Percentiles rank a stretch among this genome's conserved stretches.
phyloP scores from a whole-genome alignment of 2,329 filamentous ascomycete species.

The Thielaviopsis punctulata region DNA sequence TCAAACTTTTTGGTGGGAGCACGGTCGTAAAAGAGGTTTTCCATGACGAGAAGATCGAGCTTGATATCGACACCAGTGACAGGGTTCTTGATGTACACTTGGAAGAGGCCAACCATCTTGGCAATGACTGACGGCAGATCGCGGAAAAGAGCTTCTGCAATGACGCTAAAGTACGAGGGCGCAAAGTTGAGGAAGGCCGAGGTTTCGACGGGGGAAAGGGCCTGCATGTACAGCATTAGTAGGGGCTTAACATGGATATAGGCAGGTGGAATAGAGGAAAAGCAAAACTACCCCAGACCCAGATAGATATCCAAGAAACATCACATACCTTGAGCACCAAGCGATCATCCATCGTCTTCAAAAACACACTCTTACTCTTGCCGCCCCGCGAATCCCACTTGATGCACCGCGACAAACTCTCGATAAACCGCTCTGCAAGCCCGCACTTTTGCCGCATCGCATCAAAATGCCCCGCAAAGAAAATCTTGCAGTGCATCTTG shows the following conservation, averaged over 20 bases:
- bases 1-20: constrained; percentile 82
- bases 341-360: constrained; percentile 90
- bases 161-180: constrained; percentile 92
- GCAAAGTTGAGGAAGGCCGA: constrained; percentile 90
- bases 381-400: constrained; percentile 98
- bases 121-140: constrained; percentile 91
- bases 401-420: constrained; percentile 83
- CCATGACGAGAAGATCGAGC: constrained; percentile 86
- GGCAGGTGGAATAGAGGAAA: not conserved
- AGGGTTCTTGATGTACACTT: constrained; percentile 92
- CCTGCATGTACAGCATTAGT: constrained; percentile 40
- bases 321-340: constrained; percentile 59
- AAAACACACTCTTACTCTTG: constrained; percentile 91
- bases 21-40: constrained; percentile 95
- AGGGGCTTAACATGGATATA: not conserved
- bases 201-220: constrained; percentile 77
- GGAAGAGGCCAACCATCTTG: constrained; percentile 98
- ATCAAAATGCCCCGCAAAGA: constrained; percentile 96
- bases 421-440: constrained; percentile 81
- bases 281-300: not conserved
- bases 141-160: constrained; percentile 90
- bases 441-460: constrained; percentile 84
- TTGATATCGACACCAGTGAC: constrained; percentile 83
- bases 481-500: constrained; percentile 93
- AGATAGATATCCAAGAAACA: constrained; percentile 10